These are phyloP conservation scores for Tricholoma bakamatsutake DNA, from an alignment of 768 basidiomycete genomes.

Conservation along the genomic window DNA sequence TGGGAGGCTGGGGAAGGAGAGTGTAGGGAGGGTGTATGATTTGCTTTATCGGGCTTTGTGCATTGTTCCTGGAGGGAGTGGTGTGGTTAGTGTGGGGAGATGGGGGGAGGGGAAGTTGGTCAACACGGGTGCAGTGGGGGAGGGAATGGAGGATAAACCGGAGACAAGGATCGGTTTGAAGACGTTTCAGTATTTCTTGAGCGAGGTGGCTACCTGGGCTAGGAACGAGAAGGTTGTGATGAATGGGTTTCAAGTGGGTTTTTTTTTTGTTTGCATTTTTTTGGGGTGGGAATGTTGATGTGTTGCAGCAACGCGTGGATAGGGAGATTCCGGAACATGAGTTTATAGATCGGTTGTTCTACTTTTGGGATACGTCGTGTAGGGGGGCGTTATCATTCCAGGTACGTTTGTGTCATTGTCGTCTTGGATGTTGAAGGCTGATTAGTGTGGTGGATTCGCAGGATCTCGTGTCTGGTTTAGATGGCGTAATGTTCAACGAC, in stretches of 20 bases:
- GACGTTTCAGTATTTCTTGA: slow-evolving; percentile 87
- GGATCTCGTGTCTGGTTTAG: slow-evolving; percentile 86
- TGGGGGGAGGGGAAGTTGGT: slow-evolving; percentile 30
- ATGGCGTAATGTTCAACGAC: slow-evolving; percentile 93
- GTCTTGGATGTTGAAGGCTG: neutral
- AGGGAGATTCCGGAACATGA: slow-evolving; percentile 93
- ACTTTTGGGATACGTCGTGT: slow-evolving; percentile 85
- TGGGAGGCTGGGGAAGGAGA: slow-evolving; percentile 81
- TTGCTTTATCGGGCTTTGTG: slow-evolving; percentile 84
- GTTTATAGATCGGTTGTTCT: slow-evolving; percentile 89
- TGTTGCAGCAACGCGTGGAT: slow-evolving; percentile 78
- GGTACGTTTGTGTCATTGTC: slow-evolving; percentile 32
- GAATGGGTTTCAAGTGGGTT: slow-evolving; percentile 83
- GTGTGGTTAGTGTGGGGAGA: neutral
- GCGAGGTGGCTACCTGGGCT: slow-evolving; percentile 94
- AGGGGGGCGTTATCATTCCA: slow-evolving; percentile 87
- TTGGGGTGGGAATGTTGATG: neutral
- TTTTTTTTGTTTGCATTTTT: neutral
- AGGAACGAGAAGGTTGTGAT: slow-evolving; percentile 87
- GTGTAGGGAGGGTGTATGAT: slow-evolving; percentile 88
- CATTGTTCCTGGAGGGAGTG: slow-evolving; percentile 49
- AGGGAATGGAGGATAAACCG: slow-evolving; percentile 65
- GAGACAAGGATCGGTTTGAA: slow-evolving; percentile 84
- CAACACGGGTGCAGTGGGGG: slow-evolving; percentile 33
- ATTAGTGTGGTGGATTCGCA: slow-evolving; percentile 21